phyloP scores from a whole-genome alignment of 192 early-diverging fungal species.

The Coemansia sp. region DNA sequence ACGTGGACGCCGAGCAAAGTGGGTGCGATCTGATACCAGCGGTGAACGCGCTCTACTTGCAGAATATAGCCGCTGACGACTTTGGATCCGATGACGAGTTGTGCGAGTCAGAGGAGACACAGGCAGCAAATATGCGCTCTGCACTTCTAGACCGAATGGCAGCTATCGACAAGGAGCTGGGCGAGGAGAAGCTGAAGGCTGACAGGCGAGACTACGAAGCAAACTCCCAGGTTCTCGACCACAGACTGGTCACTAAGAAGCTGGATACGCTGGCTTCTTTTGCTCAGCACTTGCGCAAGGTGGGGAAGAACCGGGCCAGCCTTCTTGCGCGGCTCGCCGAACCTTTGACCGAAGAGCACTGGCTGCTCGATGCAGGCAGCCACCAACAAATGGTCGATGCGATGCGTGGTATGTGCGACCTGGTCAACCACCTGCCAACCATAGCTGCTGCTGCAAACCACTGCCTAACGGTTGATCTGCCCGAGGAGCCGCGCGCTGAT shows the following conservation, averaged over 20 bases:
- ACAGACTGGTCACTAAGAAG: slow-evolving; percentile 14
- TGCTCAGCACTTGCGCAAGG: slow-evolving; percentile 31
- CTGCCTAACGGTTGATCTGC: slow-evolving; percentile 3
- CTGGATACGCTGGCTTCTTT: slow-evolving; percentile 20
- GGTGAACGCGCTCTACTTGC: slow-evolving; percentile 20
- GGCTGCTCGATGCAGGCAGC: slow-evolving; percentile 35
- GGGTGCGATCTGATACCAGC: slow-evolving; percentile 8
- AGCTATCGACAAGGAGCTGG: slow-evolving; percentile 1
- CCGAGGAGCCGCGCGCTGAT: not conserved
- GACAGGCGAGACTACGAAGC: slow-evolving; percentile 29
- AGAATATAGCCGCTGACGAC: slow-evolving; percentile 17
- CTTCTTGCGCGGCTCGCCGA: slow-evolving; percentile 34
- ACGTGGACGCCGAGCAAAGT: not conserved
- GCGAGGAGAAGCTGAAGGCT: slow-evolving; percentile 9
- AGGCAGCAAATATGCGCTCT: slow-evolving; percentile 20
- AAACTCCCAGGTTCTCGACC: slow-evolving; percentile 34
- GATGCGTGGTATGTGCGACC: slow-evolving; percentile 26
- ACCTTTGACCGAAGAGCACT: slow-evolving; percentile 48
- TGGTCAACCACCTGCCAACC: slow-evolving; percentile 30
- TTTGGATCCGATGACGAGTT: slow-evolving; percentile 46
- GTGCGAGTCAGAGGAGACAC: slow-evolving; percentile 24
- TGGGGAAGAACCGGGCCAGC: slow-evolving; percentile 24
- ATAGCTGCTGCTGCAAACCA: slow-evolving; percentile 33
- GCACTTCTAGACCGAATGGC: slow-evolving; percentile 10
- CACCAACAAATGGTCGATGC: slow-evolving; percentile 44